Evolutionary conservation across 148 eudicot genomes (phyloP), one percentile per base, ranked within the genome.

Genomic region (Rhododendron williamsianum): DNA sequence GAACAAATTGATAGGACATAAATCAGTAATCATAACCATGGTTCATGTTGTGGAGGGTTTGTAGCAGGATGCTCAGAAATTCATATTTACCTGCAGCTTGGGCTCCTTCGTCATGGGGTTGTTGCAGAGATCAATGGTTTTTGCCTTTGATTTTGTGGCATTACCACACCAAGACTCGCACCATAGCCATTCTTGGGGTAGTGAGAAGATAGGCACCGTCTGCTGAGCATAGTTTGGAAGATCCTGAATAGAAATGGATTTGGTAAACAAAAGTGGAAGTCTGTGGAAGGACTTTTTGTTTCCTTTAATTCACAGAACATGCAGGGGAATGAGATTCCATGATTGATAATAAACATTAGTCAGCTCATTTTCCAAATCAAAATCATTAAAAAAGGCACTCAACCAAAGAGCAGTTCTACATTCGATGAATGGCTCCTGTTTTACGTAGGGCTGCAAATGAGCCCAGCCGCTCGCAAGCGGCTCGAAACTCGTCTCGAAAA

Each of bases 181-280:
- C 99, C 99, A 97, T 65, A 97, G 94, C 99, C 99, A 97, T 90
- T 97, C 99, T 90, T 94, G 98, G 36, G 99, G 99, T 58, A 97
- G 95, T 13, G 99, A 97, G 91, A 93, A 95, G 87, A 97, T 97
- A 23, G 98, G 98, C 33, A 97, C 99, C 11, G 91, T 90, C 87
- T 97, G 98, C 87, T 97, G 99, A 33, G 99, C 99, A 88, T 97
- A 97, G 88, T 97, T 97, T 45, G 99, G 99, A 86, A 97, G 96
- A 91, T 97, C 99, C 99, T 97, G 94, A 76, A 83, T 81, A 71
- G 21, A 74, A 49, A 78, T 33, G 49, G 21, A 65, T 19, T 76
- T 15, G 49, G 41, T 38, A 21, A 43, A 67, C 60, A 69, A 71
- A 45, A 65, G 33, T 51, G 10, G 35, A 45, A 12, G 51, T 48